These are phyloP conservation scores for Oryza punctata DNA, from an alignment of 176 grass and related monocot genomes.

Conservation along the genomic window DNA sequence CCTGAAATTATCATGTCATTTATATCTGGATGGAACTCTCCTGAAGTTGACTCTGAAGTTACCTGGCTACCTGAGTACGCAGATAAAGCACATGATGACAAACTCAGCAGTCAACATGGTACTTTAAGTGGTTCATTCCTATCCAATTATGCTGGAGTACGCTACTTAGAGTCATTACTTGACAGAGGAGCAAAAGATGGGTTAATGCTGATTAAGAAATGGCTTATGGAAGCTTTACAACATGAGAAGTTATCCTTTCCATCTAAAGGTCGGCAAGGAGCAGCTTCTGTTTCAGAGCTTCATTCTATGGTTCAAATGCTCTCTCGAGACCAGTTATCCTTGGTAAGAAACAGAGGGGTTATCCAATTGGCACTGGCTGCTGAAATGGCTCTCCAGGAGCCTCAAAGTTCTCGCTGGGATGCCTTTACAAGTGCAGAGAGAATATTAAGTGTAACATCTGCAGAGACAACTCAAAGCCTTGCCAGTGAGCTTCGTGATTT, in stretches of 20 bases:
- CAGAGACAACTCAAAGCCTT: constrained; percentile 86
- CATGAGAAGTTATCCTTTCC: constrained; percentile 57
- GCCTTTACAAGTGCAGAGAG: constrained; percentile 91
- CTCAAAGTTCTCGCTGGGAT: constrained; percentile 76
- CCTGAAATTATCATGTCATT: constrained; percentile 79
- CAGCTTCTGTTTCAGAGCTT: constrained; percentile 69
- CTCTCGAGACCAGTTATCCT: constrained; percentile 60
- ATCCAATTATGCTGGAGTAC: constrained; percentile 64
- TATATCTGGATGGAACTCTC: constrained; percentile 79
- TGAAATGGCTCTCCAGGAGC: constrained; percentile 69
- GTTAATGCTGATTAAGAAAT: constrained; percentile 79
- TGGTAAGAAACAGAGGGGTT: constrained; percentile 74
- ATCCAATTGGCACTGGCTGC: constrained; percentile 78
- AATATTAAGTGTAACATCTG: constrained; percentile 83
- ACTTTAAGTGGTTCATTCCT: constrained; percentile 70
- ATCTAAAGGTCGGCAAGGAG: constrained; percentile 58
- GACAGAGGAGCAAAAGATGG: constrained; percentile 89
- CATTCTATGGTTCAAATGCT: constrained; percentile 67
- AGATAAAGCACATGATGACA: constrained; percentile 45
- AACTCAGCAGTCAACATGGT: constrained; percentile 35
- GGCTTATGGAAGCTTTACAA: constrained; percentile 87
- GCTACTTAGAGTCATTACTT: constrained; percentile 78
- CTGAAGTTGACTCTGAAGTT: constrained; percentile 44
- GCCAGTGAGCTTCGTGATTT: constrained; percentile 96
- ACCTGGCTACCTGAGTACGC: constrained; percentile 46